Evolutionary conservation across 192 early-diverging fungal species (phyloP).

Genomic region (Gryganskiella cystojenkinii): DNA sequence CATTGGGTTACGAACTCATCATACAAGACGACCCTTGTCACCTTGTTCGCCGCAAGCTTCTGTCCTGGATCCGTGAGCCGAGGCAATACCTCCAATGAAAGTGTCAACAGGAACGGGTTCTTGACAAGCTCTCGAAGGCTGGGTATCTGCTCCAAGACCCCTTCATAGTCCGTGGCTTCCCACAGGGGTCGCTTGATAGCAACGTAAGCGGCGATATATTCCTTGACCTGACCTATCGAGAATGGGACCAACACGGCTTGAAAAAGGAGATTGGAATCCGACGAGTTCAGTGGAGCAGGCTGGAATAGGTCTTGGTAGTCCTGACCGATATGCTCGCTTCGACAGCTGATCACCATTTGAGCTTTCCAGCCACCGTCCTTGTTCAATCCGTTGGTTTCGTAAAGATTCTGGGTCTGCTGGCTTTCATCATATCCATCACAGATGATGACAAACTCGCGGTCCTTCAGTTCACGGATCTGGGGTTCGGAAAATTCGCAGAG

Average conservation of each 20-base stretch:
- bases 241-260: too few relatives aligned
- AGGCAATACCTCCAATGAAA: not conserved
- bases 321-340: too few relatives aligned
- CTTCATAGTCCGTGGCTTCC: not conserved
- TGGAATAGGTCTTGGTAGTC: too few relatives aligned
- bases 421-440: constrained; percentile 1
- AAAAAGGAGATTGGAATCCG: too few relatives aligned
- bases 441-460: not conserved
- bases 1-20: not conserved
- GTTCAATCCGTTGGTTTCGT: not conserved
- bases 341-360: too few relatives aligned
- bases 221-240: too few relatives aligned
- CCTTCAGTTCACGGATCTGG: constrained; percentile 8
- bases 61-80: not conserved
- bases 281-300: too few relatives aligned
- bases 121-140: not conserved
- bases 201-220: not conserved
- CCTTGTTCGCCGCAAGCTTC: not conserved
- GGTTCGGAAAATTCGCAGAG: not conserved
- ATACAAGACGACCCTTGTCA: not conserved
- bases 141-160: not conserved
- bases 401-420: not conserved
- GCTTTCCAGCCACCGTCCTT: not conserved
- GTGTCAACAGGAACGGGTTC: not conserved
- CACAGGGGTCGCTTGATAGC: not conserved